Evolutionary conservation across 179 eudicot genomes (phyloP), one percentile per base, ranked within the genome.

Genomic region (Corrigiola litoralis): DNA sequence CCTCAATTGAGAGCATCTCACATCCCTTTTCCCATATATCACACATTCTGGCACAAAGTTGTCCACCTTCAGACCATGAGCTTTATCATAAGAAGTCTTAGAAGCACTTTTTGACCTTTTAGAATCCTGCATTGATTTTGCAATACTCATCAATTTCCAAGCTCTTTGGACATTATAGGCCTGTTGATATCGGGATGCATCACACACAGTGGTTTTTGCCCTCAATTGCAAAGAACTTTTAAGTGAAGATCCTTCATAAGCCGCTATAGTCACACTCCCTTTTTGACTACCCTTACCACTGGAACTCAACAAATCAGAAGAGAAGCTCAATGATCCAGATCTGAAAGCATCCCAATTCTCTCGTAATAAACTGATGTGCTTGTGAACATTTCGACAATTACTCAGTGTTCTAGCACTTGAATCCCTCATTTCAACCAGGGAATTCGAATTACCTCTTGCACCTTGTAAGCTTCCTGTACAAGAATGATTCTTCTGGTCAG

Each of bases 71-170:
- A 58, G 42, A 20, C 64, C 17, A 70, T 52, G 59, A 37, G 67
- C 31, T 70, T 72, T 63, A 45, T 50, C 14, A 24, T 51, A 55
- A n/a, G 55, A 55, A 46, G 38, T 54, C 40, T 77, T 83, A 34
- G 83, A 71, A 24, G 65, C 32, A 38, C 64, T 60, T 36, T 64
- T 70, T 40, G 55, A 58, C 69, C 58, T 71, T 45, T 29, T 51
- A 63, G 57, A 27, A 60, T 58, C 74, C 60, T 73, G 77, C 60
- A 73, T 41, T 68, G 87, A 79, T 70, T 72, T 85, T 21, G 98
- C 98, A 49, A 59, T 76, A 67, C 68, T 73, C 83, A 89, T 67
- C 85, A 87, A 77, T 68, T 84, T 89, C 98, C 98, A 92, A 44
- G 98, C 98, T 79, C 81, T 87, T 5, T 76, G 79, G 45, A 80